Percentiles rank a stretch among this genome's conserved stretches.
phyloP scores from a whole-genome alignment of 2,329 filamentous ascomycete species.

The Teratosphaeria nubilosa region DNA sequence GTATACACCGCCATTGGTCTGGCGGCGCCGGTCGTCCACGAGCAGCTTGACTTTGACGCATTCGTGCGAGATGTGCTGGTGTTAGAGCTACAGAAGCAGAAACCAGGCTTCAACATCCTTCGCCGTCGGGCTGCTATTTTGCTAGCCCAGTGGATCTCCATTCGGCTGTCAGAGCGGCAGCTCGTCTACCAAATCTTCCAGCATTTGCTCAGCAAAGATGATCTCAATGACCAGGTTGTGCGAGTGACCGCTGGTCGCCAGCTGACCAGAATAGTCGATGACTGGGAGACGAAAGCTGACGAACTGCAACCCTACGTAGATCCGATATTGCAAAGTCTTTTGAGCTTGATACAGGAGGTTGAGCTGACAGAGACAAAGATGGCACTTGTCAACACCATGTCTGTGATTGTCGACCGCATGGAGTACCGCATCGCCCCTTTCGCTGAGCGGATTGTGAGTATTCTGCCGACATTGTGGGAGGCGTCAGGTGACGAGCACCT shows the following conservation, averaged over 20 bases:
- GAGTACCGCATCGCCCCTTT: constrained; percentile 59
- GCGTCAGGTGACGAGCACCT: constrained; percentile 77
- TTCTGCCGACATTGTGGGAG: constrained; percentile 76
- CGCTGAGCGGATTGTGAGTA: constrained; percentile 70
- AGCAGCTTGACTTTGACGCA: constrained; percentile 70
- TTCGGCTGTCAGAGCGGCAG: constrained; percentile 59
- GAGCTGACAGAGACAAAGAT: constrained; percentile 82
- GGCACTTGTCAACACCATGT: constrained; percentile 76
- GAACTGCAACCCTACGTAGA: constrained; percentile 69
- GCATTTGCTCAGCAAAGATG: constrained; percentile 68
- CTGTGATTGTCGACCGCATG: constrained; percentile 69
- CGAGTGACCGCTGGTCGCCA: constrained; percentile 82
- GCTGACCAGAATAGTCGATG: constrained; percentile 69
- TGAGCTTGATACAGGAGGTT: constrained; percentile 68
- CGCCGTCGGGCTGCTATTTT: constrained; percentile 81
- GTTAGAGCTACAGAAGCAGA: constrained; percentile 62
- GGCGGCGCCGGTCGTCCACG: constrained; percentile 64
- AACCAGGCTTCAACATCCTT: constrained; percentile 65
- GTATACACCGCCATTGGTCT: constrained; percentile 89
- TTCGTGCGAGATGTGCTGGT: constrained; percentile 68
- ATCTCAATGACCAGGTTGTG: constrained; percentile 85
- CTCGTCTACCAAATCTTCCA: constrained; percentile 82
- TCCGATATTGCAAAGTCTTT: constrained; percentile 60
- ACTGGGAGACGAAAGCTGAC: constrained; percentile 68
- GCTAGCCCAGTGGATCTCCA: constrained; percentile 77